Conservation (phyloP, 495 filamentous ascomycete genomes). For the Pyronema domesticum region DNA sequence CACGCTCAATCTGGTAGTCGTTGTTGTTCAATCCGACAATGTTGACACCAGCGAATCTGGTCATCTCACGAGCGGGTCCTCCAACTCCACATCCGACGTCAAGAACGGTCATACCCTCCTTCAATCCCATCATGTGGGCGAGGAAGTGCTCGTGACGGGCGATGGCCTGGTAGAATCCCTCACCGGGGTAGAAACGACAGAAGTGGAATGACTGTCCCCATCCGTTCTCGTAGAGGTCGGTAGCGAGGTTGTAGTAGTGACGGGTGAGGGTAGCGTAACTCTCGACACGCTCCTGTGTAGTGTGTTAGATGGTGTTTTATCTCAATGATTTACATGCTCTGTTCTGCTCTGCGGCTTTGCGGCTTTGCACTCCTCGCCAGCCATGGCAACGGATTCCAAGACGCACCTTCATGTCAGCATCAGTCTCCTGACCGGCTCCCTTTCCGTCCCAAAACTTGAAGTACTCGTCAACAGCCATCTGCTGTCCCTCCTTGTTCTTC, state of each 20-base stretch:
- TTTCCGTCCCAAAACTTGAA: slow-evolving; percentile 99
- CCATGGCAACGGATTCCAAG: too few relatives aligned
- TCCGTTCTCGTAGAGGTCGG: slow-evolving; percentile 92
- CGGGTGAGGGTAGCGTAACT: slow-evolving; percentile 92
- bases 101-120: slow-evolving; percentile 71
- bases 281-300: slow-evolving; percentile 48
- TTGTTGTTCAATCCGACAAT: slow-evolving; percentile 96
- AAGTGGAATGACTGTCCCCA: slow-evolving; percentile 77
- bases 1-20: slow-evolving; percentile 96
- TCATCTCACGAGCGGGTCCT: slow-evolving; percentile 92
- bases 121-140: slow-evolving; percentile 72
- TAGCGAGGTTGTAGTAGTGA: slow-evolving; percentile 98
- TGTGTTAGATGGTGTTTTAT: background rate
- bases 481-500: slow-evolving; percentile 68
- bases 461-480: slow-evolving; percentile 88
- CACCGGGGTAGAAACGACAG: slow-evolving; percentile 81
- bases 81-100: slow-evolving; percentile 97
- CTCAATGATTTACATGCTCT: too few relatives aligned
- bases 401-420: slow-evolving; percentile 57
- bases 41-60: slow-evolving; percentile 81
- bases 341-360: too few relatives aligned
- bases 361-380: too few relatives aligned
- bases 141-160: slow-evolving; percentile 98
- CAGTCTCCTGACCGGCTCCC: slow-evolving; percentile 61
- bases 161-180: slow-evolving; percentile 82